These are phyloP conservation scores for Mycosarcoma mackinlayi DNA, from an alignment of 1,284 basidiomycete species.

Conservation along the genomic window DNA sequence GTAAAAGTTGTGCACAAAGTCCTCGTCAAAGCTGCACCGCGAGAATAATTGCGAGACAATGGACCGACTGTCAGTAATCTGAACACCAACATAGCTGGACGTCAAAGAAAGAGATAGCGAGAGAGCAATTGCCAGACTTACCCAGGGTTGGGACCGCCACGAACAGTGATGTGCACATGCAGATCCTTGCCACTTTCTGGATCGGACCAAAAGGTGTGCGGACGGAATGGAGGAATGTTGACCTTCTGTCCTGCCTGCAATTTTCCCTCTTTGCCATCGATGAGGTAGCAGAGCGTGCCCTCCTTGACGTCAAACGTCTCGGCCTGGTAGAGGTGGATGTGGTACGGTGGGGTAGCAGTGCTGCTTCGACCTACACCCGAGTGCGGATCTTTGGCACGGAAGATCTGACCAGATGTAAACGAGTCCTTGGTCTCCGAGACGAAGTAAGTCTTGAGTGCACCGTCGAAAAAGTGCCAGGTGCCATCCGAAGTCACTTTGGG, in stretches of 20 bases:
- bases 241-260: slow-evolving; percentile 61
- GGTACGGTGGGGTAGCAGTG: slow-evolving; percentile 67
- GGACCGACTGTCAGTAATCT: too few relatives aligned
- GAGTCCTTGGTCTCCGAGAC: slow-evolving; percentile 23
- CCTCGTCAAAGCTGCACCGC: slow-evolving; percentile 57
- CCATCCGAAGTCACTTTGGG: slow-evolving; percentile 44
- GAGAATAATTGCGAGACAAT: background rate
- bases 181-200: slow-evolving; percentile 54
- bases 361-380: slow-evolving; percentile 57
- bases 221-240: slow-evolving; percentile 59
- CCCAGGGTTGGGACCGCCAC: slow-evolving; percentile 64
- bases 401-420: slow-evolving; percentile 61
- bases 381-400: slow-evolving; percentile 59
- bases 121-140: background rate
- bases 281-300: slow-evolving; percentile 65
- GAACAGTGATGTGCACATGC: slow-evolving; percentile 64
- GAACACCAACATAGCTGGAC: too few relatives aligned
- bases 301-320: slow-evolving; percentile 64
- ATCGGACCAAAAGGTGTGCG: slow-evolving; percentile 68
- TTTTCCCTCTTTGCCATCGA: slow-evolving; percentile 64
- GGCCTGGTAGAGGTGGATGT: slow-evolving; percentile 64
- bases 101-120: background rate
- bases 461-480: slow-evolving; percentile 54
- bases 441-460: slow-evolving; percentile 46
- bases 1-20: slow-evolving; percentile 67